phyloP scores from a whole-genome alignment of 2,329 filamentous ascomycete genomes.

The Penicillium griseofulvum region DNA sequence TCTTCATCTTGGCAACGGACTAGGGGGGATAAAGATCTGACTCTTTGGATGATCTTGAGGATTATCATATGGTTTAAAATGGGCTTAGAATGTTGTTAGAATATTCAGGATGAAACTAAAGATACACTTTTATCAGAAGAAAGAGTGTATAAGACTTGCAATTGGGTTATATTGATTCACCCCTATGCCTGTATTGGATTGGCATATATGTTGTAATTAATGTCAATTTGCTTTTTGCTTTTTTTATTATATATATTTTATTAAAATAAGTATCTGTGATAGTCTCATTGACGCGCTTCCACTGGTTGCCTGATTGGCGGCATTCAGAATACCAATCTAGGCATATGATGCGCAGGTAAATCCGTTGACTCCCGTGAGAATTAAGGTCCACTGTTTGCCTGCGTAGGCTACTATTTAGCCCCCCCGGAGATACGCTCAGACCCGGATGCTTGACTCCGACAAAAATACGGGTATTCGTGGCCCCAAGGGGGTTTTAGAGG shows the following conservation, averaged over 20 bases:
- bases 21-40: slow-evolving; percentile 30
- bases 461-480: not conserved
- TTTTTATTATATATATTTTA: not conserved
- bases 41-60: slow-evolving; percentile 9
- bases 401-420: not conserved
- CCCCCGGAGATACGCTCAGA: slow-evolving; percentile 1
- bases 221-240: not conserved
- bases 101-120: too few relatives aligned
- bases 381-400: not conserved
- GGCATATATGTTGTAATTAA: not conserved
- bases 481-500: not conserved
- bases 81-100: too few relatives aligned
- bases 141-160: too few relatives aligned
- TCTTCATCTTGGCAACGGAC: slow-evolving; percentile 21
- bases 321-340: slow-evolving; percentile 2
- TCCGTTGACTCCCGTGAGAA: not conserved
- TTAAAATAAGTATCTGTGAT: not conserved
- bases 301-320: slow-evolving; percentile 11
- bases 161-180: slow-evolving; percentile 5
- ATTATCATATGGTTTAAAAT: not conserved
- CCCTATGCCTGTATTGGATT: slow-evolving; percentile 2
- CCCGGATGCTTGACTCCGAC: not conserved
- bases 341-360: slow-evolving; percentile 10
- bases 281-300: slow-evolving; percentile 2
- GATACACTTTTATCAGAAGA: too few relatives aligned